Percentiles rank a stretch among this genome's conserved stretches.
phyloP scores from a whole-genome alignment of 2,329 filamentous ascomycete species.

The Colletotrichum liaoningense region DNA sequence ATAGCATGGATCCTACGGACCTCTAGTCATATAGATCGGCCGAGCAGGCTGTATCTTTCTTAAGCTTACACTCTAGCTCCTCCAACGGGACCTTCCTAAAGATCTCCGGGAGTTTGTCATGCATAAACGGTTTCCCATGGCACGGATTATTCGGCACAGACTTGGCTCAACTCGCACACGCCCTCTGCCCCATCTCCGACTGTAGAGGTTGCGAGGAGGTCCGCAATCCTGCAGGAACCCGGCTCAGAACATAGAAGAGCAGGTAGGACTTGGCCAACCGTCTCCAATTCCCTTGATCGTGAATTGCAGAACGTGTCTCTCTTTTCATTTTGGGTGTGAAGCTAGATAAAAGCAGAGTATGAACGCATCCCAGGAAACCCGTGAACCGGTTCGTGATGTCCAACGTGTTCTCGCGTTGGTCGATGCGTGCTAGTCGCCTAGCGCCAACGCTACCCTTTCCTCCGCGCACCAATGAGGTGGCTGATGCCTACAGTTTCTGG shows the following conservation, averaged over 20 bases:
- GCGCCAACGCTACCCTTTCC: conserved; percentile 9
- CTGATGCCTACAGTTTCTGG: background rate
- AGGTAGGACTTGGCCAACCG: background rate
- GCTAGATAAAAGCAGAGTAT: background rate
- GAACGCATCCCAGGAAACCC: background rate
- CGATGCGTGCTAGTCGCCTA: conserved; percentile 10
- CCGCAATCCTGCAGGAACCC: conserved; percentile 19
- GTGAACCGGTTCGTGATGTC: conserved; percentile 14
- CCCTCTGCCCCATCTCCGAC: background rate
- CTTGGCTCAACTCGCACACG: background rate
- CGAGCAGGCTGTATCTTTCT: background rate
- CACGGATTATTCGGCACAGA: background rate
- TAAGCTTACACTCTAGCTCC: background rate
- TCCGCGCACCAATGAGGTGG: background rate
- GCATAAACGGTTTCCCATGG: background rate
- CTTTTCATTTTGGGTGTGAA: background rate
- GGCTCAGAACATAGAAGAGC: background rate
- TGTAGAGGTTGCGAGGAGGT: background rate
- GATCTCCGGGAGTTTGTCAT: background rate
- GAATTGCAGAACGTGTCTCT: background rate
- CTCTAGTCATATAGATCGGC: background rate
- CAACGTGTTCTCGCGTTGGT: conserved; percentile 1
- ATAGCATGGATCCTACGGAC: background rate
- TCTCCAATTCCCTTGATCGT: background rate
- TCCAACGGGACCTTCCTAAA: background rate